Conservation (phyloP, 768 basidiomycete genomes). For the Boletus fagicola region DNA sequence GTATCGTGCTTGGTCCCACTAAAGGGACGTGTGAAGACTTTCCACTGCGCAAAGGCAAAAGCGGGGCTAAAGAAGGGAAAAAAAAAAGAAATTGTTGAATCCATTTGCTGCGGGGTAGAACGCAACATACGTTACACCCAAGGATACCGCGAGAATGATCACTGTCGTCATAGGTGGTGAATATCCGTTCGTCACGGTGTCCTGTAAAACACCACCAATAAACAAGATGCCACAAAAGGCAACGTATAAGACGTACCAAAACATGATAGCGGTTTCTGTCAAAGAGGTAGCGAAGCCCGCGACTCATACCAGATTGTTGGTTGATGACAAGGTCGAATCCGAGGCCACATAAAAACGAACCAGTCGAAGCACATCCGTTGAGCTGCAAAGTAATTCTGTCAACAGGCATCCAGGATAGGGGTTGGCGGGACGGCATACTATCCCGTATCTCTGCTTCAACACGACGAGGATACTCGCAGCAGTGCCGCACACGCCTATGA, state of each 20-base stretch:
- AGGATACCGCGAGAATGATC: constrained; percentile 51
- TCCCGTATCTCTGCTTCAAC: constrained; percentile 45
- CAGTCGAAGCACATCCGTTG: constrained; percentile 53
- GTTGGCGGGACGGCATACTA: constrained; percentile 39
- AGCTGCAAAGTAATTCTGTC: constrained; percentile 30
- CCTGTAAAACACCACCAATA: constrained; percentile 33
- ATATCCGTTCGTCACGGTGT: constrained; percentile 48
- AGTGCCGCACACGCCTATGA: constrained; percentile 46
- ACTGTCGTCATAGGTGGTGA: constrained; percentile 49
- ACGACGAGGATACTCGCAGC: constrained; percentile 42
- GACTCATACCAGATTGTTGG: constrained; percentile 59
- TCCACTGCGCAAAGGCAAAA: constrained; percentile 54
- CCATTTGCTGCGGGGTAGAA: not conserved
- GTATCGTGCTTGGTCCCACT: constrained; percentile 29
- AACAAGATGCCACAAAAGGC: not conserved
- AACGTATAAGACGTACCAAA: constrained; percentile 38
- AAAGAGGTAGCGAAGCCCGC: constrained; percentile 60
- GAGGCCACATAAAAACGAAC: constrained; percentile 57
- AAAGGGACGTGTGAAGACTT: constrained; percentile 51
- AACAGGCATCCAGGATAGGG: not conserved
- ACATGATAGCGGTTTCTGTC: constrained; percentile 60
- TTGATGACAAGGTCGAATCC: constrained; percentile 57
- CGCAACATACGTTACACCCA: constrained; percentile 52
- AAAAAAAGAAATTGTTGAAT: not conserved
- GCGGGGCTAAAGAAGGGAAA: constrained; percentile 39